Base-by-base conservation (phyloP, 2,329 filamentous ascomycete species). In the Diaporthe sp. region DNA sequence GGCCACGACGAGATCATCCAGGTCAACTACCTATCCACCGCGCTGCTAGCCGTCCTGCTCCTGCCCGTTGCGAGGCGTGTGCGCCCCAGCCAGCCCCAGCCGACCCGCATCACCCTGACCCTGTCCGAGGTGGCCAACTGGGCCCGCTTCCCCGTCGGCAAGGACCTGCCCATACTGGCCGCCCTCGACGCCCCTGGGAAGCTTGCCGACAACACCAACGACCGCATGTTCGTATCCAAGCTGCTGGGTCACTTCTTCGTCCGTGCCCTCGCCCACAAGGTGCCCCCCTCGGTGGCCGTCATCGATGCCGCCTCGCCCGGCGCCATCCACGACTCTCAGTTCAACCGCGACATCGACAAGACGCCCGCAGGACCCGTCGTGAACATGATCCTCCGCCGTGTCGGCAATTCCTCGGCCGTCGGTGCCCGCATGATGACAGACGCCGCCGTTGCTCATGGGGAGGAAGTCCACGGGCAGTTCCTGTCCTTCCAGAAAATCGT, bases 21-120 rank as follows among this genome's bases (percentile, higher is more conserved):
- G 0, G 84, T 86, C 60, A 90, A 90, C 75, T 88, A 88, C 22
- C 83, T 90, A 73, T 86, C 83, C 49, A 89, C 86, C 0, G 84
- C 88, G 31, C 79, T 90, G 2, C 82, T 90, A 1, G 85, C 83
- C 0, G 77, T 88, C 0, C 81, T 89, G 0, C 74, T 90, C 5
- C 78, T 90, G 1, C 88, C 88, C 0, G 85, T 85, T 80, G 53
- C 53, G 25, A 31, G 25, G 6, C 25, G 53, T 4, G 15, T 58
- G 42, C 22, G 76, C 9, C 85, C 73, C 53, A 72, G 39, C 6
- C 53, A 28, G 61, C 62, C 70, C 37, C 25, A 31, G 53, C 53
- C 53, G 6, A 57, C 53, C 28, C 53, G 53, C 53, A 57, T 57
- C 25, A 57, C 53, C 25, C 25, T 57, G 2, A 57, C 53, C 53